These are phyloP conservation scores for Talaromyces trachyspermus DNA, from an alignment of 495 filamentous ascomycete genomes.

Conservation along the genomic window DNA sequence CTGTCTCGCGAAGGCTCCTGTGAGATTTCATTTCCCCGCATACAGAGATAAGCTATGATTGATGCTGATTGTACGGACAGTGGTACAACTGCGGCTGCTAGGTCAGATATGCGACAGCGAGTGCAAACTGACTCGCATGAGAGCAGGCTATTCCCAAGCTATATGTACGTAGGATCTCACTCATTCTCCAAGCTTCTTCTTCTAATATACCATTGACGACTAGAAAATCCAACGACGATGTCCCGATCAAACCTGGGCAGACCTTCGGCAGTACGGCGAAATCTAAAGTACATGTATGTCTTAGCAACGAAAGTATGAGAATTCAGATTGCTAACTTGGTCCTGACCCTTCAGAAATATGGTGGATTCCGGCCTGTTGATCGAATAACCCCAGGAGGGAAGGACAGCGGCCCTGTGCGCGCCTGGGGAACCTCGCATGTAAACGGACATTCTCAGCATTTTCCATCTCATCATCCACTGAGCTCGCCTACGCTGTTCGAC, in stretches of 20 bases:
- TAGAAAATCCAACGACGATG: constrained; percentile 14
- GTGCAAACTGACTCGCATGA: constrained; percentile 12
- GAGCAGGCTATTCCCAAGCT: constrained; percentile 15
- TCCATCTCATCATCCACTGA: neutral
- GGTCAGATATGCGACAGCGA: constrained; percentile 1
- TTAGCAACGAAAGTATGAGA: neutral
- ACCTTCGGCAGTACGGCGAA: constrained; percentile 6
- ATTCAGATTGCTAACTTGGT: neutral
- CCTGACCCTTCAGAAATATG: neutral
- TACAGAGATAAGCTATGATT: too few relatives aligned
- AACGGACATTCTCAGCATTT: neutral
- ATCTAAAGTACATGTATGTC: constrained; percentile 10
- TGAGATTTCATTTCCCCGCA: too few relatives aligned
- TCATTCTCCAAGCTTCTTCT: neutral
- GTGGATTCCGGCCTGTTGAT: constrained; percentile 21
- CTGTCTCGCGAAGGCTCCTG: too few relatives aligned
- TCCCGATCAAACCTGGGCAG: constrained; percentile 17
- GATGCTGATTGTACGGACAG: neutral
- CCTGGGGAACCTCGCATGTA: constrained; percentile 14
- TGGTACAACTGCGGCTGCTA: neutral
- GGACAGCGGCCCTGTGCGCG: constrained; percentile 34
- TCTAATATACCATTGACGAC: constrained; percentile 1
- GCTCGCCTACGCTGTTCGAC: constrained; percentile 10
- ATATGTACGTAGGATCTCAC: constrained; percentile 3
- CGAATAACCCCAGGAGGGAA: constrained; percentile 22